phyloP scores from a whole-genome alignment of 1,284 basidiomycete genomes.

The Kalmanozyma brasiliensis region DNA sequence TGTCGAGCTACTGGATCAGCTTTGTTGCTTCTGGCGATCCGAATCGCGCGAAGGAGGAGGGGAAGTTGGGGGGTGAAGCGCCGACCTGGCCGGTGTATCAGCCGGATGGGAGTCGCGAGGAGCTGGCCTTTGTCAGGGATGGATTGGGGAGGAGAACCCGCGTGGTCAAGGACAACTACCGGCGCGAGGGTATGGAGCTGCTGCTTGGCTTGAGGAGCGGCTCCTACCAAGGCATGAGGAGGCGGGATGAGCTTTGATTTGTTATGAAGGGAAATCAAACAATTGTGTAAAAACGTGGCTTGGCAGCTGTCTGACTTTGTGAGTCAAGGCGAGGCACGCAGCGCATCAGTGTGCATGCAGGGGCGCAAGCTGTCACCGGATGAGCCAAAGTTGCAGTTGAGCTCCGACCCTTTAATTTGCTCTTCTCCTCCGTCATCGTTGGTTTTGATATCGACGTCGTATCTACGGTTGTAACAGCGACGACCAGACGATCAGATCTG shows the following conservation, averaged over 20 bases:
- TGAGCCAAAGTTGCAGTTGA: too few species aligned
- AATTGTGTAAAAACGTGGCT: neutral
- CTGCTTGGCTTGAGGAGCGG: conserved; percentile 25
- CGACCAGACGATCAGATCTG: too few species aligned
- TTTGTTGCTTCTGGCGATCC: conserved; percentile 53
- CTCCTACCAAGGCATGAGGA: conserved; percentile 5
- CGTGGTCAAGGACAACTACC: conserved; percentile 14
- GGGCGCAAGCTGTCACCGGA: too few species aligned
- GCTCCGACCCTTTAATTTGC: too few species aligned
- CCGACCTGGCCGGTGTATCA: conserved; percentile 48
- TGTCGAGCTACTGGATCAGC: conserved; percentile 54
- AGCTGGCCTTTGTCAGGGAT: conserved; percentile 16
- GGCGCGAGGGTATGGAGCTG: conserved; percentile 24
- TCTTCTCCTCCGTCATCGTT: too few species aligned
- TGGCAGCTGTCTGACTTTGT: too few species aligned
- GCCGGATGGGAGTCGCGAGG: neutral
- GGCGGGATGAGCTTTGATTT: conserved; percentile 31
- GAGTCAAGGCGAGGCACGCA: too few species aligned
- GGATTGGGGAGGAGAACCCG: conserved; percentile 13
- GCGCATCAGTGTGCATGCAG: too few species aligned
- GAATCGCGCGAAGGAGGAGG: conserved; percentile 29
- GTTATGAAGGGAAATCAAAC: conserved; percentile 1
- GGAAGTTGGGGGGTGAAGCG: conserved; percentile 6
- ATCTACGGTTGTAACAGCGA: too few species aligned
- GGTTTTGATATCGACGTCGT: too few species aligned